phyloP scores from a whole-genome alignment of 805 yeast species.

The Yarrowia porcina region DNA sequence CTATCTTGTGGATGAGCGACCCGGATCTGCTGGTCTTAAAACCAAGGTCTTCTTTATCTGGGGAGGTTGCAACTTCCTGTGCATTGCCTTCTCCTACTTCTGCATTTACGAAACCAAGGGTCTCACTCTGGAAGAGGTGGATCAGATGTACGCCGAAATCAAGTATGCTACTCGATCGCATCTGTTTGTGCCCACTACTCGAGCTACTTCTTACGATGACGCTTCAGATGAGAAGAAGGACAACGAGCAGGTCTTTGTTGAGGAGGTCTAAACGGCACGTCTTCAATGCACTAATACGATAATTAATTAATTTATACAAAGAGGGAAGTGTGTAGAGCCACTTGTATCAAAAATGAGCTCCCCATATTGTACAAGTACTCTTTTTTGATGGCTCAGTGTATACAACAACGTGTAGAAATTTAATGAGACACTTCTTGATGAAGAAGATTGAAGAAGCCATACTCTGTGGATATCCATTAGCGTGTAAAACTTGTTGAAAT shows the following conservation, averaged over 20 bases:
- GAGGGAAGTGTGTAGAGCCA: too few species aligned
- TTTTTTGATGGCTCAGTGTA: too few species aligned
- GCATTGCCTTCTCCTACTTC: conserved; percentile 34
- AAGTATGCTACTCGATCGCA: conserved; percentile 7
- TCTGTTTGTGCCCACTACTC: conserved; percentile 11
- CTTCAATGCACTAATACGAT: neutral
- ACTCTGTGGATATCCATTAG: too few species aligned
- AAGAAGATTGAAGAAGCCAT: too few species aligned
- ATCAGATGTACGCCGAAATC: conserved; percentile 49
- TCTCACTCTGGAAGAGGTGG: conserved; percentile 69
- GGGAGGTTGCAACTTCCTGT: conserved; percentile 29
- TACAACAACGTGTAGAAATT: too few species aligned
- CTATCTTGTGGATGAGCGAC: conserved; percentile 37
- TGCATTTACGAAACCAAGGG: conserved; percentile 73
- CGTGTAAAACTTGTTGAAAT: too few species aligned
- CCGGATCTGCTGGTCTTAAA: conserved; percentile 53
- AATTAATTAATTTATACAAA: neutral
- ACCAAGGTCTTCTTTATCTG: conserved; percentile 37
- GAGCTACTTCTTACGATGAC: neutral
- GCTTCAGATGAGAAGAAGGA: neutral
- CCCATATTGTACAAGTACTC: too few species aligned
- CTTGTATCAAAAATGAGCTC: too few species aligned
- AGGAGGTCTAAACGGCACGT: conserved; percentile 14
- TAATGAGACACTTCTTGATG: too few species aligned
- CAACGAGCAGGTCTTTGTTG: neutral